Base-by-base conservation (phyloP, 768 basidiomycete species). In the Boletus coccyginus region DNA sequence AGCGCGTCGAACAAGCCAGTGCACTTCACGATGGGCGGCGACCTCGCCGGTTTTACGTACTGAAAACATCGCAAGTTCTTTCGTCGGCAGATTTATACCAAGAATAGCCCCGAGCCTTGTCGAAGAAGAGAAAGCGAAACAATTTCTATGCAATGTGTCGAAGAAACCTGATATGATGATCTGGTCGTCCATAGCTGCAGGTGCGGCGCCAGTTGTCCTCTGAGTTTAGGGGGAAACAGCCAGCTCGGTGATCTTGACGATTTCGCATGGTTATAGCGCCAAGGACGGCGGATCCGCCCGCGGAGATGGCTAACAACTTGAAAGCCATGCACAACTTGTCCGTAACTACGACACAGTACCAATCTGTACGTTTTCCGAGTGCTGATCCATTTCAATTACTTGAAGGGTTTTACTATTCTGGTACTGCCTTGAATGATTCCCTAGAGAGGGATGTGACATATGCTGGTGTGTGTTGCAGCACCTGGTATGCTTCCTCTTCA, bases 261-360 rank as follows among this genome's bases (percentile, higher is more conserved):
- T 72, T 16, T 73, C 73, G 1, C 70, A 77, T 47, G 78, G 77
- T 3, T 66, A 76, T n/a, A 60, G 69, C 12, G 70, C 74, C 16
- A 38, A 65, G 50, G 58, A 63, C 3, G 57, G 63, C 1, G 44
- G 77, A 78, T 57, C 72, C 70, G 0, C 69, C 72, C 32, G 62
- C 75, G 14, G 47, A 66, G 27, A 50, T 64, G 33, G 68, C 69
- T 9, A 60, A 74, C 44, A n/a, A n/a, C n/a, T n/a, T n/a, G n/a
- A 55, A 56, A 17, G 67, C 64, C 1, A 59, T 67, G 36, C 42
- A 52, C 0, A 57, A 53, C 16, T 43, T 74, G 2, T 31, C 63
- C 3, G 8, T 41, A 8, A 8, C 56, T 3, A 21, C 33, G 9
- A 68, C 27, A 3, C 24, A 0, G 1, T 65, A 2, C 59, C 60